phyloP scores from a whole-genome alignment of 305 asterid genomes.

The Fraxinus nigra region DNA sequence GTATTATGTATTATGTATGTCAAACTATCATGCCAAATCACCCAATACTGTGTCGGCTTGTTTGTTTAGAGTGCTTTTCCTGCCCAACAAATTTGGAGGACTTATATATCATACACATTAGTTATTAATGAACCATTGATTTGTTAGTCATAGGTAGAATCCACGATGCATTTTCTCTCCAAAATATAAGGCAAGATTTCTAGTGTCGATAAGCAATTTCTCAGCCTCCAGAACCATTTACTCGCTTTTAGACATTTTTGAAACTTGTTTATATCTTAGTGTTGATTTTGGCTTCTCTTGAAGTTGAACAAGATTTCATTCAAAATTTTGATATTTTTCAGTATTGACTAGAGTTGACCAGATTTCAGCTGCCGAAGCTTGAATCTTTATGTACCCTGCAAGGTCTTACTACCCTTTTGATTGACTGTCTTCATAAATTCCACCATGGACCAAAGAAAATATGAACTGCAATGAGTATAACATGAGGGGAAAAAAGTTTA shows the following conservation, averaged over 20 bases:
- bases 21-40: background rate
- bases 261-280: background rate
- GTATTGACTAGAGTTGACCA: background rate
- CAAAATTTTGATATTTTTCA: background rate
- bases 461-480: background rate
- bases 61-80: background rate
- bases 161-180: background rate
- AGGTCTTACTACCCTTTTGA: background rate
- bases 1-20: constrained; percentile 9
- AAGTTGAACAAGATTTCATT: background rate
- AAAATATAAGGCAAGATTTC: background rate
- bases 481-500: background rate
- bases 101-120: background rate
- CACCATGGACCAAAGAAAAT: background rate
- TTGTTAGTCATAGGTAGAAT: background rate
- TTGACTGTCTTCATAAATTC: background rate
- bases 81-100: constrained; percentile 1
- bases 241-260: background rate
- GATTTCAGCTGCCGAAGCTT: background rate
- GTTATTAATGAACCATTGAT: background rate
- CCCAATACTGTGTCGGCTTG: background rate
- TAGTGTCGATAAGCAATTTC: background rate
- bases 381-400: background rate
- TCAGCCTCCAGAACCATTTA: background rate
- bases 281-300: background rate